Evolutionary conservation across 495 filamentous ascomycete species (phyloP), one percentile per base, ranked within the genome.

Genomic region (Aspergillus heteromorphus): DNA sequence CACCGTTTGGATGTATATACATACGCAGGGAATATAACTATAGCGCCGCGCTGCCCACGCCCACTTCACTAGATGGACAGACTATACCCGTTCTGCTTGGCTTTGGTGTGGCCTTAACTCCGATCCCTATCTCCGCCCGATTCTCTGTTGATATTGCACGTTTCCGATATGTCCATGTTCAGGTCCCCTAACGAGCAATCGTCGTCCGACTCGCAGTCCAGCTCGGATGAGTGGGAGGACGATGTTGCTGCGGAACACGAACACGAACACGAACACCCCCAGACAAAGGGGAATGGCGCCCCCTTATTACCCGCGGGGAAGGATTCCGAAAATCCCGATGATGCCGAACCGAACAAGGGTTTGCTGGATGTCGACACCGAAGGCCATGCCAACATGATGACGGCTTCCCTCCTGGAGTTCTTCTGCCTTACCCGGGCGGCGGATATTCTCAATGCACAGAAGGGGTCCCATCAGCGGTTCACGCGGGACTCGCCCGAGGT

Each of bases 401-500:
- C 73, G 6, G 61, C 73, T 21, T 67, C 75, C 2, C 52, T 78
- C 6, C 57, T 78, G 7, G 73, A 77, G 29, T 78, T 76, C 45
- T 75, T 69, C 45, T 78, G 73, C 29, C 57, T 72, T n/a, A 72
- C 58, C 48, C 70, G 70, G 41, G 75, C 75, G 17, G 72, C 69
- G 27, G 75, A 78, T 48, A 66, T 74, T 40, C 67, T 78, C 31
- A 78, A 78, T 62, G 60, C 65, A 6, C 69, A 73, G 23, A 51
- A 60, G 9, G 66, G 65, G 40, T 69, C 72, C 6, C 56, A 55
- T 17, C 56, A 55, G 47, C 55, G 45, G 20, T 76, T 66, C 62
- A 73, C 71, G 3, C 69, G 72, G 2, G 68, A 77, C n/a, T 75
- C 67, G 8, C 73, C 73, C 8, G 75, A 78, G 49, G 73, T 66